phyloP scores from a whole-genome alignment of 495 filamentous ascomycete species.

The Cercophora scortea region DNA sequence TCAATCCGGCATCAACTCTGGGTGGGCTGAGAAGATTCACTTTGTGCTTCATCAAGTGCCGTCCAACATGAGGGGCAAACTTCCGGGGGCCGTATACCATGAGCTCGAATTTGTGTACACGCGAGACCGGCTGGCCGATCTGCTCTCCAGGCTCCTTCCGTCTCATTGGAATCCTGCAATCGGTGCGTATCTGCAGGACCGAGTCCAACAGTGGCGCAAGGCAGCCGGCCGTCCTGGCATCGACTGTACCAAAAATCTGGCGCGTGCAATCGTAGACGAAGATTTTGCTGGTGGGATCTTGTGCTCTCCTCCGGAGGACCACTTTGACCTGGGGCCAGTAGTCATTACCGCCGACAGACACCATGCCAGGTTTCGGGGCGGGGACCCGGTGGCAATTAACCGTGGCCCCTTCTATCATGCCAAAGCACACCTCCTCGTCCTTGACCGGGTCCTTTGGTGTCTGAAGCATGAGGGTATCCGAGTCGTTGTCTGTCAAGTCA shows the following conservation, averaged over 20 bases:
- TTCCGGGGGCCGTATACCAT: conserved; percentile 75
- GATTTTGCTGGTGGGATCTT: conserved; percentile 50
- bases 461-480: conserved; percentile 41
- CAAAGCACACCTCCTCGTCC: conserved; percentile 72
- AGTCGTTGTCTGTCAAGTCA: conserved; percentile 58
- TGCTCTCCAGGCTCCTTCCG: conserved; percentile 47
- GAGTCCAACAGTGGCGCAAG: conserved; percentile 66
- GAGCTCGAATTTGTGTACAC: conserved; percentile 53
- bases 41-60: conserved; percentile 53
- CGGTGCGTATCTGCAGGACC: conserved; percentile 52
- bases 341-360: conserved; percentile 35
- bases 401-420: conserved; percentile 61
- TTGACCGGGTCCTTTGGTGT: conserved; percentile 25
- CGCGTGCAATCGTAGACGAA: conserved; percentile 62
- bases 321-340: conserved; percentile 72
- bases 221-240: conserved; percentile 56
- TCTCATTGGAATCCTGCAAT: conserved; percentile 57
- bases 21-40: conserved; percentile 58
- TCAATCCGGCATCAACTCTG: conserved; percentile 54
- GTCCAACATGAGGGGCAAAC: conserved; percentile 54
- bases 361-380: conserved; percentile 49
- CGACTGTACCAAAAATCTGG: conserved; percentile 65
- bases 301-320: conserved; percentile 46
- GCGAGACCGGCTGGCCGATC: conserved; percentile 39
- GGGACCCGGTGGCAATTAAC: conserved; percentile 64